Percentiles rank a stretch among this genome's conserved stretches.
Conservation (phyloP, 768 basidiomycete species). For the Tylopilus cervinicoccineus region DNA sequence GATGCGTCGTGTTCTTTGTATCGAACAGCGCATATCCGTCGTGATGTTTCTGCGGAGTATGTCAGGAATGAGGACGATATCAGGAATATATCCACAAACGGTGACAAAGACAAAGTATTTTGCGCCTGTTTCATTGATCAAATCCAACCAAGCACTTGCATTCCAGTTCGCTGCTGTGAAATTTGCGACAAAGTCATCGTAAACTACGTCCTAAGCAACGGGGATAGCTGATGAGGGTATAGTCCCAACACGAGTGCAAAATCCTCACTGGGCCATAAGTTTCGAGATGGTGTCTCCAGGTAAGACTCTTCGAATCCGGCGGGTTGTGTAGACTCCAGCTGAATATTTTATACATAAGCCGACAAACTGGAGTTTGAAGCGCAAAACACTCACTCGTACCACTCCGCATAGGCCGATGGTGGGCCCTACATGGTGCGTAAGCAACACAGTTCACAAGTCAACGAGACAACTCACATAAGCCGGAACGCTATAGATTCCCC, state of each 20-base stretch:
- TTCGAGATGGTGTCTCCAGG: conserved; percentile 47
- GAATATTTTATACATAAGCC: not conserved
- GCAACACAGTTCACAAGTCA: not conserved
- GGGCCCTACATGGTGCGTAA: conserved; percentile 32
- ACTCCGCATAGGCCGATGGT: conserved; percentile 44
- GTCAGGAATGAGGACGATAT: not conserved
- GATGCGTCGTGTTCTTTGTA: conserved; percentile 48
- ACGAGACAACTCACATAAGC: conserved; percentile 33
- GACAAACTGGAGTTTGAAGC: not conserved
- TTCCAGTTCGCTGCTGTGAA: conserved; percentile 53
- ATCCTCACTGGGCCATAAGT: conserved; percentile 41
- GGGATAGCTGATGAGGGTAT: not conserved
- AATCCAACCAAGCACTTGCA: conserved; percentile 49
- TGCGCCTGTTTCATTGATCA: conserved; percentile 53
- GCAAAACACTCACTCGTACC: conserved; percentile 44
- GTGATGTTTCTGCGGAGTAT: conserved; percentile 51
- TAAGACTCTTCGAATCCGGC: conserved; percentile 34
- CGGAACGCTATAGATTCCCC: conserved; percentile 46
- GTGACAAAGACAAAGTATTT: conserved; percentile 60
- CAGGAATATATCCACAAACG: conserved; percentile 24
- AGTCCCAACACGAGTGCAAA: not conserved
- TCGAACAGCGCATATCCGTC: conserved; percentile 59
- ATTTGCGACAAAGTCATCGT: conserved; percentile 56
- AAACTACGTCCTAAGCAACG: conserved; percentile 37
- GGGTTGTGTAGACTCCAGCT: conserved; percentile 41